A percentile compares a stretch with the other conserved stretches of the same genome.
phyloP scores from a whole-genome alignment of 2,329 filamentous ascomycete species.

The Fusarium chlamydosporum region DNA sequence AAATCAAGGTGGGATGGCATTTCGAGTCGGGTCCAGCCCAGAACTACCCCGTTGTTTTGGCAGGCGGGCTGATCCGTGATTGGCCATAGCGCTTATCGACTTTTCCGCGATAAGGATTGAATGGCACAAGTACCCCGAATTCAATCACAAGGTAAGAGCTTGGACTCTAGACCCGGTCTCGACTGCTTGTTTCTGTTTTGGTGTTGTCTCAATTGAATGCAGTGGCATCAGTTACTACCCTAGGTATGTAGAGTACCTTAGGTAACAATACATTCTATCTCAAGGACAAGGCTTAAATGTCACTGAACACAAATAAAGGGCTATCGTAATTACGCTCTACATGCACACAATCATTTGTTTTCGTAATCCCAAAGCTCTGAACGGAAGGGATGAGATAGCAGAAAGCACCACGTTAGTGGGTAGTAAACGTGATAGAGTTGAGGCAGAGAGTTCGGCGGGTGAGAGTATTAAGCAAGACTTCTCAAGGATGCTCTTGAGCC shows the following conservation, averaged over 20 bases:
- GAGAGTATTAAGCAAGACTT: background rate
- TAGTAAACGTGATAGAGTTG: background rate
- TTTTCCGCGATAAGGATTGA: constrained; percentile 39
- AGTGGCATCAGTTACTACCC: too few relatives aligned
- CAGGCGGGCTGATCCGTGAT: constrained; percentile 38
- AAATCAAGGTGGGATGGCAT: constrained; percentile 54
- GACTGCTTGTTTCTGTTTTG: constrained; percentile 1
- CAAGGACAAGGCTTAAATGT: background rate
- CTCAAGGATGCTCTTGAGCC: background rate
- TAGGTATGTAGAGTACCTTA: too few relatives aligned
- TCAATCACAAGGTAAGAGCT: constrained; percentile 26
- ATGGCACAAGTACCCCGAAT: constrained; percentile 29
- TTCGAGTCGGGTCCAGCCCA: constrained; percentile 40
- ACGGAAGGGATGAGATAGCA: background rate
- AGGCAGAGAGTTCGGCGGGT: background rate
- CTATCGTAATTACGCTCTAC: background rate
- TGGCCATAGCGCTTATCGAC: constrained; percentile 49
- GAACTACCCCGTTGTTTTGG: constrained; percentile 39
- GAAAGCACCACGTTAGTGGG: background rate
- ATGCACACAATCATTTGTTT: background rate
- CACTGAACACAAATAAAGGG: background rate
- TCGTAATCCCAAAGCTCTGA: background rate
- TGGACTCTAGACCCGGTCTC: constrained; percentile 8
- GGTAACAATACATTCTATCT: background rate
- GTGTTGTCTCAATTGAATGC: constrained; percentile 1